Evolutionary conservation across 345 rosid species (phyloP).

Genomic region (Salix udensis): DNA sequence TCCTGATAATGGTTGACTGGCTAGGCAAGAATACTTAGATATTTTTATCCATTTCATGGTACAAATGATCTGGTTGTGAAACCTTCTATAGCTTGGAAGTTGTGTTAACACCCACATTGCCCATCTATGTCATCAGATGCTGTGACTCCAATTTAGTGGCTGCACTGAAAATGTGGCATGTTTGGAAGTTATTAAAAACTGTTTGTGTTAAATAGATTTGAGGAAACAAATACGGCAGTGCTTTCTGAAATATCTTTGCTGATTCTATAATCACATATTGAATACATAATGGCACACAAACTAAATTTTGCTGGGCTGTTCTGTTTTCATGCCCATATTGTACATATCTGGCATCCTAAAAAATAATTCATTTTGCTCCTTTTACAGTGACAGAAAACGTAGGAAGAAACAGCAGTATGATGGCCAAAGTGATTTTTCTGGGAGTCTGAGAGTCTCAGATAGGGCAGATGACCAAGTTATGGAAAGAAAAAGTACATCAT

Average conservation of each 20-base stretch:
- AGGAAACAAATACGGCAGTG: neutral
- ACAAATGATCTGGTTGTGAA: neutral
- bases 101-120: neutral
- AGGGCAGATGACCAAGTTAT: conserved; percentile 43
- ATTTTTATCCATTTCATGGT: neutral
- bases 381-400: conserved; percentile 47
- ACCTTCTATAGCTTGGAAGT: neutral
- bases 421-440: conserved; percentile 54
- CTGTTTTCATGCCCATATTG: neutral
- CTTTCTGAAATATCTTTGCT: neutral
- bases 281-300: neutral
- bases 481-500: conserved; percentile 39
- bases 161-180: neutral
- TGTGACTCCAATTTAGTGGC: neutral
- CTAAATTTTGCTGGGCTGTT: neutral
- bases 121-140: neutral
- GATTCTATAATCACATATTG: neutral
- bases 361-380: neutral
- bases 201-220: neutral
- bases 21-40: neutral
- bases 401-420: conserved; percentile 49
- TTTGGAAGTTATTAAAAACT: neutral
- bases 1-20: neutral
- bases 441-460: conserved; percentile 48
- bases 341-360: neutral